A percentile compares a stretch with the other conserved stretches of the same genome.
phyloP scores from a whole-genome alignment of 2,329 filamentous ascomycete genomes.

The Aspergillus cejpii region DNA sequence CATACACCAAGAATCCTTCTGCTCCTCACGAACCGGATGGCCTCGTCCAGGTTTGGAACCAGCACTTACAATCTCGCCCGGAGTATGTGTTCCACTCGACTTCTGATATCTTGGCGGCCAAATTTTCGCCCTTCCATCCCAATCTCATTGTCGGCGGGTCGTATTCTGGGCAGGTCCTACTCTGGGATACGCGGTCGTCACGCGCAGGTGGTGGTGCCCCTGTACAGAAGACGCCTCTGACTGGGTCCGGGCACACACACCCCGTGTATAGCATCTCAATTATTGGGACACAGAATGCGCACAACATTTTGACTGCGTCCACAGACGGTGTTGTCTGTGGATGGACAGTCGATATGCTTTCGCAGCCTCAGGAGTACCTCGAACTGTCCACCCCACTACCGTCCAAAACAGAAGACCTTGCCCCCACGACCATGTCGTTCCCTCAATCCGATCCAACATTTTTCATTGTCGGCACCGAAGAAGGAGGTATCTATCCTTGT shows the following conservation, averaged over 20 bases:
- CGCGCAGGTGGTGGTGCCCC: conserved; percentile 61
- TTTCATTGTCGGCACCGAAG: conserved; percentile 93
- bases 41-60: conserved; percentile 93
- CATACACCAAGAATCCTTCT: conserved; percentile 95
- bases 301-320: conserved; percentile 95
- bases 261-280: conserved; percentile 94
- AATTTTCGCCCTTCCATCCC: conserved; percentile 97
- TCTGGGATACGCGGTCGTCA: conserved; percentile 93
- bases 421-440: conserved; percentile 90
- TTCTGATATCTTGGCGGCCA: conserved; percentile 88
- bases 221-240: conserved; percentile 92
- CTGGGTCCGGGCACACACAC: conserved; percentile 90
- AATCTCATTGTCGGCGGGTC: conserved; percentile 93
- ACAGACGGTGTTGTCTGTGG: conserved; percentile 95
- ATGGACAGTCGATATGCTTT: conserved; percentile 97
- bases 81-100: conserved; percentile 97
- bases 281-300: conserved; percentile 95
- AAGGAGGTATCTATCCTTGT: conserved; percentile 92
- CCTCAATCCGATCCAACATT: conserved; percentile 93
- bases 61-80: conserved; percentile 85
- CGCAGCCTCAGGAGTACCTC: conserved; percentile 89
- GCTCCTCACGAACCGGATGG: conserved; percentile 91
- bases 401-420: conserved; percentile 87
- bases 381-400: conserved; percentile 80
- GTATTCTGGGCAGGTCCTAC: conserved; percentile 90